Percentiles rank a stretch among this genome's conserved stretches.
phyloP scores from a whole-genome alignment of 148 eudicot species.

The Gaultheria prostrata region DNA sequence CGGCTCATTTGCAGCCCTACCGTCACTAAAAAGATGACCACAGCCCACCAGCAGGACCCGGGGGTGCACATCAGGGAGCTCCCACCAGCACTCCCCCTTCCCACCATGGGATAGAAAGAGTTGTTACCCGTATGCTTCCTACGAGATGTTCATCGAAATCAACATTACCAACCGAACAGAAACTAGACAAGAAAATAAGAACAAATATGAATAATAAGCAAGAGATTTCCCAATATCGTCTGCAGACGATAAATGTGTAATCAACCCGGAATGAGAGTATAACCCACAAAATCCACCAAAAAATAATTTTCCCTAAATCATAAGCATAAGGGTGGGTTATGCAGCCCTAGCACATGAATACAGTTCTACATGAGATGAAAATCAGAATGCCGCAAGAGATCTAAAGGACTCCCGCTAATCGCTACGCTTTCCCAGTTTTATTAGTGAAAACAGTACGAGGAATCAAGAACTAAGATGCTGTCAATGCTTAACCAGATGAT shows the following conservation, averaged over 20 bases:
- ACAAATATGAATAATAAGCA: not conserved
- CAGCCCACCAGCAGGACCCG: not conserved
- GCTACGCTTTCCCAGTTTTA: not conserved
- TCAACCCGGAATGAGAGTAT: not conserved
- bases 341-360: not conserved
- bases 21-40: not conserved
- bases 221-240: not conserved
- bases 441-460: not conserved
- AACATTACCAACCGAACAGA: not conserved
- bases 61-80: no score
- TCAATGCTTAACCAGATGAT: not conserved
- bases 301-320: not conserved
- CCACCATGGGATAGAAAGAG: not conserved
- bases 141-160: not conserved
- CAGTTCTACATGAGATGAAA: constrained; percentile 2
- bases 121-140: not conserved
- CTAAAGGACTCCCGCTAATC: not conserved
- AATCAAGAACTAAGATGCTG: not conserved
- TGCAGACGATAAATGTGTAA: not conserved
- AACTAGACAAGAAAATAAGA: not conserved
- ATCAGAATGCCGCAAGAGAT: not conserved
- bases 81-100: no score
- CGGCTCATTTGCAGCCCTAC: no score
- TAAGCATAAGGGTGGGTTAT: not conserved
- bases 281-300: not conserved